Conservation (phyloP, 78 protist species). For the Speleostelium caveatum region DNA sequence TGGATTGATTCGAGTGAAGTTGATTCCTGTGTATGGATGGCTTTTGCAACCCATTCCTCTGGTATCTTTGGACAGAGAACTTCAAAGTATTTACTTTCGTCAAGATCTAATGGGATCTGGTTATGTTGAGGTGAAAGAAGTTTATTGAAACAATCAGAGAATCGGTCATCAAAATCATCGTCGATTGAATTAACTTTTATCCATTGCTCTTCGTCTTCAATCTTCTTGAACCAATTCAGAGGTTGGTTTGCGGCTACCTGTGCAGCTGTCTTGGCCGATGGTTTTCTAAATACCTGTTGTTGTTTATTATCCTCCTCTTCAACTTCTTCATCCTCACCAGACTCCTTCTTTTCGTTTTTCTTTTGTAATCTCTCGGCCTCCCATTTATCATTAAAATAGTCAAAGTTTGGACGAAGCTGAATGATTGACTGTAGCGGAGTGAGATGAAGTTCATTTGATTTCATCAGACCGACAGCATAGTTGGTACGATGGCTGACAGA, state of each 20-base stretch:
- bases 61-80: conserved; percentile 31
- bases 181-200: conserved; percentile 37
- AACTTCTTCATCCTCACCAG: conserved; percentile 28
- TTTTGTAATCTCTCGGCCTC: conserved; percentile 38
- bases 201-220: conserved; percentile 72
- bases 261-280: conserved; percentile 4
- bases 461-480: conserved; percentile 47
- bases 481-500: conserved; percentile 65
- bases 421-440: conserved; percentile 74
- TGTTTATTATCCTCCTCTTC: not conserved
- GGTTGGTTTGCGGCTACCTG: conserved; percentile 21
- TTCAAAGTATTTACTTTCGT: conserved; percentile 48
- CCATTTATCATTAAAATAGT: conserved; percentile 24
- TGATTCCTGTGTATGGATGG: conserved; percentile 17
- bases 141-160: not conserved
- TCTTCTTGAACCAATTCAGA: conserved; percentile 6
- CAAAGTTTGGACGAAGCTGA: conserved; percentile 56
- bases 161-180: not conserved
- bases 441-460: conserved; percentile 48
- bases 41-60: conserved; percentile 47
- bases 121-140: not conserved
- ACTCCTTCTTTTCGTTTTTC: conserved; percentile 20
- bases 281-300: conserved; percentile 40
- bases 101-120: conserved; percentile 19
- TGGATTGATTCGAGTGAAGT: conserved; percentile 47